These are phyloP conservation scores for Begonia masoniana DNA, from an alignment of 306 rosid genomes.

Conservation along the genomic window DNA sequence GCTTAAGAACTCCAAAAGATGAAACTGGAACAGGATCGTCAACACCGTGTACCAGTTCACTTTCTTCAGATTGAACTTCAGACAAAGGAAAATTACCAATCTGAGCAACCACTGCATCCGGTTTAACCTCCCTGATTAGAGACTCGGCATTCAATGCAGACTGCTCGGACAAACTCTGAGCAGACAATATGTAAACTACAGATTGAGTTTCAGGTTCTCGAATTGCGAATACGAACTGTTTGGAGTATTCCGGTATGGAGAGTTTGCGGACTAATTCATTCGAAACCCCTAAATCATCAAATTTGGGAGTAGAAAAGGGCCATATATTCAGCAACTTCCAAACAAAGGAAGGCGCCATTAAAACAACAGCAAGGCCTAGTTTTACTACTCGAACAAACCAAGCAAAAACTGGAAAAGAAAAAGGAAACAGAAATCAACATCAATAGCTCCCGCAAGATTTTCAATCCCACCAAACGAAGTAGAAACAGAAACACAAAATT, in stretches of 20 bases:
- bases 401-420: neutral
- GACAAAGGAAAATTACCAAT: constrained; percentile 20
- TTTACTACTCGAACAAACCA: constrained; percentile 1
- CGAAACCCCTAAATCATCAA: constrained; percentile 36
- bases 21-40: constrained; percentile 44
- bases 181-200: constrained; percentile 49
- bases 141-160: constrained; percentile 42
- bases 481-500: too few species aligned
- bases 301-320: constrained; percentile 44
- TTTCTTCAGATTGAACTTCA: constrained; percentile 22
- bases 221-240: constrained; percentile 53
- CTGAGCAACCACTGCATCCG: constrained; percentile 67
- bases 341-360: constrained; percentile 39
- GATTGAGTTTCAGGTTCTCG: constrained; percentile 43
- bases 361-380: constrained; percentile 8
- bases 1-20: constrained; percentile 42
- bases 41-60: constrained; percentile 12
- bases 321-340: constrained; percentile 45
- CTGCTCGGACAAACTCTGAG: constrained; percentile 49
- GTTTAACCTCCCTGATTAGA: constrained; percentile 43
- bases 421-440: too few species aligned
- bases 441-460: too few species aligned
- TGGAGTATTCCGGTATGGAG: constrained; percentile 37
- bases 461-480: too few species aligned
- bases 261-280: constrained; percentile 41